A percentile compares a stretch with the other conserved stretches of the same genome.
These are phyloP conservation scores for Tylopilus balloui DNA, from an alignment of 768 basidiomycete genomes.

Conservation along the genomic window DNA sequence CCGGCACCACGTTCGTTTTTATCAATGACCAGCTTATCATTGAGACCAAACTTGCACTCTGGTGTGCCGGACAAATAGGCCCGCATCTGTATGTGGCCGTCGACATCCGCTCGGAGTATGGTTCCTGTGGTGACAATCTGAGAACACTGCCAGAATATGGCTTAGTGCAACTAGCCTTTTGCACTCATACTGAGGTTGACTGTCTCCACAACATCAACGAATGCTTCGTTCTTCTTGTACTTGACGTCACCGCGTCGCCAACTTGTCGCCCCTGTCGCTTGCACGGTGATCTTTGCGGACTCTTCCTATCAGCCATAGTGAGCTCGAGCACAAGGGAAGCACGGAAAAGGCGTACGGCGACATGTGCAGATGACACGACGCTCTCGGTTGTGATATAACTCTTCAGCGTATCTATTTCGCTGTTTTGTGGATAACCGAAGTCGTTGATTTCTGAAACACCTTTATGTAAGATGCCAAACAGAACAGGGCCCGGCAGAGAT, in stretches of 20 bases:
- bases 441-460: slow-evolving; percentile 82
- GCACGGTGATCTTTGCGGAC: slow-evolving; percentile 93
- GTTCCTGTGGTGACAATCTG: slow-evolving; percentile 50
- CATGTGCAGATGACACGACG: slow-evolving; percentile 79
- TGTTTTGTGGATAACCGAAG: slow-evolving; percentile 99
- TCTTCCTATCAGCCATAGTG: slow-evolving; percentile 62
- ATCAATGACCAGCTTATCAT: slow-evolving; percentile 97
- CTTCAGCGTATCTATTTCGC: slow-evolving; percentile 96
- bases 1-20: slow-evolving; percentile 59
- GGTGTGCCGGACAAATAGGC: slow-evolving; percentile 96
- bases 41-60: slow-evolving; percentile 98
- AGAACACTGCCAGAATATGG: not conserved
- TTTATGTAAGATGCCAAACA: slow-evolving; percentile 4
- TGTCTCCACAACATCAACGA: slow-evolving; percentile 98
- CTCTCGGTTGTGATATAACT: slow-evolving; percentile 98
- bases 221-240: slow-evolving; percentile 99
- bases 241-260: slow-evolving; percentile 96
- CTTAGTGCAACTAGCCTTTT: slow-evolving; percentile 49
- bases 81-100: slow-evolving; percentile 97
- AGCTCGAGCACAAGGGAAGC: not conserved
- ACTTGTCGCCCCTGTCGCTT: slow-evolving; percentile 94
- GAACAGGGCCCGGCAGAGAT: slow-evolving; percentile 9
- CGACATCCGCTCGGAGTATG: slow-evolving; percentile 91
- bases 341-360: slow-evolving; percentile 52
- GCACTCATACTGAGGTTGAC: slow-evolving; percentile 97